phyloP scores from a whole-genome alignment of 495 filamentous ascomycete genomes.

The Pyronema omphalodes region DNA sequence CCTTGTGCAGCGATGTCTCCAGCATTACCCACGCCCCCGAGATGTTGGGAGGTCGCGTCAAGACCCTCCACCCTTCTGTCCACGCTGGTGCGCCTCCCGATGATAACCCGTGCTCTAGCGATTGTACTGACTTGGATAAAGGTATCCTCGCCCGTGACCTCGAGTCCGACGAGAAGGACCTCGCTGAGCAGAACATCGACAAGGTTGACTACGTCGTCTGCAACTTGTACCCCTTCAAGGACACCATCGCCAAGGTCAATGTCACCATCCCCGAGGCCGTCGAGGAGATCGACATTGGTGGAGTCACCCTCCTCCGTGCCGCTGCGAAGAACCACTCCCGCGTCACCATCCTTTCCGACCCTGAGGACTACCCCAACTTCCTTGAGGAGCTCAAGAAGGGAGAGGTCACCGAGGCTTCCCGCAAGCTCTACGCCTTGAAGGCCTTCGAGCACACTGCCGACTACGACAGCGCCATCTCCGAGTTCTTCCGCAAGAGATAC shows the following conservation, averaged over 20 bases:
- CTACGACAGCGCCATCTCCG: slow-evolving; percentile 84
- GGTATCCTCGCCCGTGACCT: slow-evolving; percentile 85
- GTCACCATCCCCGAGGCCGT: slow-evolving; percentile 92
- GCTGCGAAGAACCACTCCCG: slow-evolving; percentile 94
- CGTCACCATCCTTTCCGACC: slow-evolving; percentile 88
- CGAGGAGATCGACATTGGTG: slow-evolving; percentile 96
- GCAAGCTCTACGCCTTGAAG: slow-evolving; percentile 80
- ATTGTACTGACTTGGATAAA: not conserved
- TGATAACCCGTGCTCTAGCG: slow-evolving; percentile 10
- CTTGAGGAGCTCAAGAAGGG: slow-evolving; percentile 73
- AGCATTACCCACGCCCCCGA: slow-evolving; percentile 97
- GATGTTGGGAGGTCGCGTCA: slow-evolving; percentile 90
- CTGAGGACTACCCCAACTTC: slow-evolving; percentile 83
- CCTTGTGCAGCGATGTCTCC: slow-evolving; percentile 58
- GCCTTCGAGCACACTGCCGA: slow-evolving; percentile 97
- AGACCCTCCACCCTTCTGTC: slow-evolving; percentile 90
- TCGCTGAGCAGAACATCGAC: slow-evolving; percentile 87
- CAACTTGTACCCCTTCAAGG: slow-evolving; percentile 98
- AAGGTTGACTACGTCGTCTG: slow-evolving; percentile 98
- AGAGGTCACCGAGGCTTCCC: slow-evolving; percentile 61
- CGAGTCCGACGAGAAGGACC: slow-evolving; percentile 84
- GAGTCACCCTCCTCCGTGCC: slow-evolving; percentile 86
- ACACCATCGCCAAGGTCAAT: slow-evolving; percentile 88
- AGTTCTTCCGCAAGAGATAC: slow-evolving; percentile 95
- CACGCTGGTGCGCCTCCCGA: slow-evolving; percentile 39